Evolutionary conservation across 768 basidiomycete genomes (phyloP), one percentile per base, ranked within the genome.

Genomic region (Pluteus cervinus): DNA sequence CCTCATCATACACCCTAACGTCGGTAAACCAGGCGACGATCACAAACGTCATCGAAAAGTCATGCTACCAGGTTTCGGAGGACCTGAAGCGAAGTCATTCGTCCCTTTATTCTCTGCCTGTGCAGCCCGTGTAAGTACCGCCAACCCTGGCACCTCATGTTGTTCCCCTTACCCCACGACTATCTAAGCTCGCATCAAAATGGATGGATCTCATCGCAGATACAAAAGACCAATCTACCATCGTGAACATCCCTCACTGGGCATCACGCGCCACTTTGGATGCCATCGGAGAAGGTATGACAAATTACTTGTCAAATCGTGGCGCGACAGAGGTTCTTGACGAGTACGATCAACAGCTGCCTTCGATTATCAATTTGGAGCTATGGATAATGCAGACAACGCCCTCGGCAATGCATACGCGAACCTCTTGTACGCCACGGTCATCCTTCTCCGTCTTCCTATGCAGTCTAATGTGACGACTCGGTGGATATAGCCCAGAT

Each of bases 281-380:
- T 53, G 65, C 70, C 10, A 68, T 76, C 37, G 75, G 71, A 6
- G 58, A 65, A 51, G 70, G 73, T 70, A 52, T 6, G 47, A 25
- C 9, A 20, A 18, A 15, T 16, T 29, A 21, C 14, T 20, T 30
- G 25, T 12, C 12, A n/a, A n/a, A n/a, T n/a, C n/a, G n/a, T n/a
- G n/a, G n/a, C n/a, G n/a, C n/a, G n/a, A n/a, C n/a, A n/a, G n/a
- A n/a, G n/a, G n/a, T n/a, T 28, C 33, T n/a, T 29, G 17, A 15
- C 14, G 23, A 6, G 26, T 7, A 3, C 16, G 11, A 40, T 26
- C 17, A 28, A 23, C 38, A 68, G 73, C 66, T 35, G 71, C 69
- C 26, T 76, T 76, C 42, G 73, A 73, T 37, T 65, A 74, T 44
- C 60, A 59, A 18, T 74, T 75, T 25, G 61, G 59, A 9, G 57